phyloP scores from a whole-genome alignment of 306 rosid species.

The Fragaria iinumae region DNA sequence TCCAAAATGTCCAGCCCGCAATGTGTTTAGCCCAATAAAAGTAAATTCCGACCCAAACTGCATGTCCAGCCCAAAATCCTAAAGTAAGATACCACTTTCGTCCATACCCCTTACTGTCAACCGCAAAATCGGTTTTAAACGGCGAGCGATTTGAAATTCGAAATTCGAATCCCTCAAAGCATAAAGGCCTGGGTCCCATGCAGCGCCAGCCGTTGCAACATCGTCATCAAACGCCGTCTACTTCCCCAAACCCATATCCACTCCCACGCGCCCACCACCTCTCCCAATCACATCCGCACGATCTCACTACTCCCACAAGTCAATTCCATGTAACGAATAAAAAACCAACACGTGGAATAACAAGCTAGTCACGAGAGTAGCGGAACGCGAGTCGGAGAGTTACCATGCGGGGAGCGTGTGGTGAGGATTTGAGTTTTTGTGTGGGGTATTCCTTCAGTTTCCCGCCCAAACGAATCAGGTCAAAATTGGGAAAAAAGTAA shows the following conservation, averaged over 20 bases:
- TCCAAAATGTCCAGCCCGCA: no score
- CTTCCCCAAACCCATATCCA: no score
- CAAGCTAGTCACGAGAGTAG: neutral
- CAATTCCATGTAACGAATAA: neutral
- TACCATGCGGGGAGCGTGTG: constrained; percentile 6
- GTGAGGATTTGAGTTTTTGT: constrained; percentile 23
- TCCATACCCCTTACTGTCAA: neutral
- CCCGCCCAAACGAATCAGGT: constrained; percentile 48
- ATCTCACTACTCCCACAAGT: neutral
- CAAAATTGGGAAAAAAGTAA: neutral
- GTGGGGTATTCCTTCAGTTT: constrained; percentile 16
- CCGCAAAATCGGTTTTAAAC: constrained; percentile 29
- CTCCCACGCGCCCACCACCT: constrained; percentile 15
- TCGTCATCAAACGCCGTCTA: neutral
- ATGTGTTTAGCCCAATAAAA: neutral
- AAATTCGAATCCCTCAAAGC: constrained; percentile 28
- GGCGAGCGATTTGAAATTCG: constrained; percentile 31
- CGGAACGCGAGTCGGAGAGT: neutral
- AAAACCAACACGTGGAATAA: neutral
- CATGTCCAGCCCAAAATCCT: neutral
- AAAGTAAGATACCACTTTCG: neutral
- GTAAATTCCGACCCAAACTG: neutral
- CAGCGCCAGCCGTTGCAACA: constrained; percentile 22
- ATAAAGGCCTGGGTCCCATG: constrained; percentile 19
- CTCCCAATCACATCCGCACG: neutral